Evolutionary conservation across 2,329 filamentous ascomycete genomes (phyloP).

Genomic region (Aspergillus floridensis): DNA sequence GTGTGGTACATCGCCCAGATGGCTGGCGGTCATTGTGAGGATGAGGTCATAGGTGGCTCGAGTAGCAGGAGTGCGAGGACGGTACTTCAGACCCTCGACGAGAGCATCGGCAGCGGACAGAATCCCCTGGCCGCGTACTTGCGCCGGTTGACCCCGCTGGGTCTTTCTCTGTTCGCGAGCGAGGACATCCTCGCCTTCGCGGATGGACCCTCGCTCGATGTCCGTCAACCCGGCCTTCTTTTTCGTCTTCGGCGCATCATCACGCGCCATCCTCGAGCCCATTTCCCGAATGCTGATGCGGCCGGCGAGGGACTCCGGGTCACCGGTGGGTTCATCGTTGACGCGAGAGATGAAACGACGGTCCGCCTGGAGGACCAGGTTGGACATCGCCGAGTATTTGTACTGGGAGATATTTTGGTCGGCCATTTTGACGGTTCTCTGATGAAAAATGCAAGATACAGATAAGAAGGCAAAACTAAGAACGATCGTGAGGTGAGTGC

Average conservation of each 20-base stretch:
- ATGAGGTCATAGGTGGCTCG: slow-evolving; percentile 93
- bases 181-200: slow-evolving; percentile 80
- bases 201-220: slow-evolving; percentile 70
- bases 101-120: slow-evolving; percentile 80
- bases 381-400: slow-evolving; percentile 99
- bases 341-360: slow-evolving; percentile 89
- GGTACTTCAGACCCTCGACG: slow-evolving; percentile 88
- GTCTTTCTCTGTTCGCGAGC: slow-evolving; percentile 82
- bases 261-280: slow-evolving; percentile 78
- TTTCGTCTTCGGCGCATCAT: slow-evolving; percentile 76
- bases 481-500: slow-evolving; percentile 28
- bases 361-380: slow-evolving; percentile 99
- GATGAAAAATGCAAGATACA: slow-evolving; percentile 10
- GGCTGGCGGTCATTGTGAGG: slow-evolving; percentile 81
- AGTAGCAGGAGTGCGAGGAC: slow-evolving; percentile 86
- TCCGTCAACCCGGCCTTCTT: slow-evolving; percentile 66
- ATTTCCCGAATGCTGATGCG: slow-evolving; percentile 92
- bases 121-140: slow-evolving; percentile 71
- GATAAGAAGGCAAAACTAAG: slow-evolving; percentile 21
- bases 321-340: slow-evolving; percentile 91
- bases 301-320: slow-evolving; percentile 94
- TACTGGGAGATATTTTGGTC: slow-evolving; percentile 82
- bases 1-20: slow-evolving; percentile 87
- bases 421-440: slow-evolving; percentile 57
- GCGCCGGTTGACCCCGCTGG: slow-evolving; percentile 70